Percentiles rank a stretch among this genome's conserved stretches.
These are phyloP conservation scores for Talaromyces funiculosus DNA, from an alignment of 2,329 filamentous ascomycete species.

Conservation along the genomic window DNA sequence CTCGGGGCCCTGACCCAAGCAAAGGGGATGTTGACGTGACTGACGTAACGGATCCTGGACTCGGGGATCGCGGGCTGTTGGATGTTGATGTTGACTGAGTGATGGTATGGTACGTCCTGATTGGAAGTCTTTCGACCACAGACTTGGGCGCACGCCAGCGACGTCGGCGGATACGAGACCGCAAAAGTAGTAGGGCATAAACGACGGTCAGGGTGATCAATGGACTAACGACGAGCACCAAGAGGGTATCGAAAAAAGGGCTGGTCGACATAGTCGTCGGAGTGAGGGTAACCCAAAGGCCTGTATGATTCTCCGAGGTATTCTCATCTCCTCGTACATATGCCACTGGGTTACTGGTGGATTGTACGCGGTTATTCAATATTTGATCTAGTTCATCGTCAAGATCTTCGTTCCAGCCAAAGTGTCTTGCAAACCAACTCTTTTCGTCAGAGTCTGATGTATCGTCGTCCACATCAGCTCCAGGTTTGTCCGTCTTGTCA, in stretches of 20 bases:
- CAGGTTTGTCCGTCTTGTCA: conserved; percentile 18
- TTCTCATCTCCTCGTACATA: conserved; percentile 14
- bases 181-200: conserved; percentile 78
- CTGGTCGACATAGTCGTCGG: conserved; percentile 81
- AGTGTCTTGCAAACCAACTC: conserved; percentile 31
- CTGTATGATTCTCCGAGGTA: conserved; percentile 50
- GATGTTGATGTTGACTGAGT: conserved; percentile 52
- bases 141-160: conserved; percentile 98
- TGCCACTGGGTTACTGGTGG: conserved; percentile 15
- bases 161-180: conserved; percentile 79
- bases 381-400: conserved; percentile 13
- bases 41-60: conserved; percentile 56
- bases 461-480: not conserved
- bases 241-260: conserved; percentile 89
- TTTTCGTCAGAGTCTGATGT: not conserved
- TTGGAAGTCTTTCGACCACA: conserved; percentile 87
- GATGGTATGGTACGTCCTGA: conserved; percentile 90
- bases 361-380: conserved; percentile 2
- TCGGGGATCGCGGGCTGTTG: conserved; percentile 54
- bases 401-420: conserved; percentile 25
- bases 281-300: conserved; percentile 93
- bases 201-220: conserved; percentile 88
- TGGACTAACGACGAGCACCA: conserved; percentile 95
- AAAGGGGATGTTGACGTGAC: conserved; percentile 70
- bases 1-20: conserved; percentile 40